Conservation (phyloP, 164 flowering plant genomes). For the Aristolochia fimbriata region DNA sequence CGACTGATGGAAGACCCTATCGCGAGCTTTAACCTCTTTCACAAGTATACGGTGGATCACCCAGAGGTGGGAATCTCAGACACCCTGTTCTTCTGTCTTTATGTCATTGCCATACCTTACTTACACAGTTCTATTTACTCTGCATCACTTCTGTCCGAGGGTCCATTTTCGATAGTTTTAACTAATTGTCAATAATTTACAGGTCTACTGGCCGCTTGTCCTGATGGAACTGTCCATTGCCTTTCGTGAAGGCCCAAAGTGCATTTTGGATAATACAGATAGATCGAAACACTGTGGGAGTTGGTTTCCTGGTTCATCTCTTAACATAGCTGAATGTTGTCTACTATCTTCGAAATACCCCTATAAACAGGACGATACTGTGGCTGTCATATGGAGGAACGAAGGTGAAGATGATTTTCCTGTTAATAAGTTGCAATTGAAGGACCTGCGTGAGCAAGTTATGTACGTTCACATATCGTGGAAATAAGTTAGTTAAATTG, state of each 20-base stretch:
- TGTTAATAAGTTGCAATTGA: slow-evolving; percentile 46
- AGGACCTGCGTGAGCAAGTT: slow-evolving; percentile 72
- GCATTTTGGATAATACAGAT: slow-evolving; percentile 54
- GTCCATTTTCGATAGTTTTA: no score
- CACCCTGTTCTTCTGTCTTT: neutral
- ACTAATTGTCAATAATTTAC: slow-evolving; percentile 6
- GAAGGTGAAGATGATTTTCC: slow-evolving; percentile 56
- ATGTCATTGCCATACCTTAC: neutral
- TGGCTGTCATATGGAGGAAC: slow-evolving; percentile 76
- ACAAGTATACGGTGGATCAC: slow-evolving; percentile 52
- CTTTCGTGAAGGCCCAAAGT: slow-evolving; percentile 51
- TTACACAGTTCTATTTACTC: no score
- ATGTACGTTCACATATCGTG: slow-evolving; percentile 31
- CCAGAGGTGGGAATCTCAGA: slow-evolving; percentile 48
- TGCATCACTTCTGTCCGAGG: no score
- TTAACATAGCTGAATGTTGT: slow-evolving; percentile 89
- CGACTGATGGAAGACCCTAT: slow-evolving; percentile 82
- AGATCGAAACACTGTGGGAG: slow-evolving; percentile 58
- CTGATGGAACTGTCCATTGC: slow-evolving; percentile 59
- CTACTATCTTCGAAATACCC: slow-evolving; percentile 35
- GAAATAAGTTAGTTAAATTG: neutral
- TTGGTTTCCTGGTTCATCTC: slow-evolving; percentile 76
- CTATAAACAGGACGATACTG: slow-evolving; percentile 42
- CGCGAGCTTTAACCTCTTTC: slow-evolving; percentile 61
- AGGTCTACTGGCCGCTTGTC: slow-evolving; percentile 73